Evolutionary conservation across 2,329 filamentous ascomycete genomes (phyloP).

Genomic region (Sporothrix protearum): DNA sequence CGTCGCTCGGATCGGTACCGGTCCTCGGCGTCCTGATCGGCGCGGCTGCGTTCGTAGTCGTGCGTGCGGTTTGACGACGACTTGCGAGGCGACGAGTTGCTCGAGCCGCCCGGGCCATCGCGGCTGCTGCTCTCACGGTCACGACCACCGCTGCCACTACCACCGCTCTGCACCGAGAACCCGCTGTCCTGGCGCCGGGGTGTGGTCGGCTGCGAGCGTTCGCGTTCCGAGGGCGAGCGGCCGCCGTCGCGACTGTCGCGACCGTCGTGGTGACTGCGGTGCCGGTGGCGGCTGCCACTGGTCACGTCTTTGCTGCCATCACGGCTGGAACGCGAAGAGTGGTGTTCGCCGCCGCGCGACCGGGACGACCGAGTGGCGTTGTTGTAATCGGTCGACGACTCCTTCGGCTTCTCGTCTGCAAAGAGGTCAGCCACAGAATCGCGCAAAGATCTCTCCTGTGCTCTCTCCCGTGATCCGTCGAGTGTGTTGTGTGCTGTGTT

Average conservation of each 20-base stretch:
- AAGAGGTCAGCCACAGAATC: slow-evolving; percentile 54
- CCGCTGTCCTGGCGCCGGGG: slow-evolving; percentile 47
- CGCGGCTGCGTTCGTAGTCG: slow-evolving; percentile 8
- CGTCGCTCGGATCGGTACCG: slow-evolving; percentile 48
- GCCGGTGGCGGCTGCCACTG: slow-evolving; percentile 28
- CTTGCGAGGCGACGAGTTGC: slow-evolving; percentile 26
- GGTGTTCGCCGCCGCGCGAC: slow-evolving; percentile 43
- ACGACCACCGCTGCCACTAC: not conserved
- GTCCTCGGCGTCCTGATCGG: slow-evolving; percentile 39
- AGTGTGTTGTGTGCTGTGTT: slow-evolving; percentile 23
- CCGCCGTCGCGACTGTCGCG: slow-evolving; percentile 30
- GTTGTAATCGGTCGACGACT: slow-evolving; percentile 30
- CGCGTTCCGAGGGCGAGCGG: slow-evolving; percentile 34
- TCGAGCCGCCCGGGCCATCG: slow-evolving; percentile 22
- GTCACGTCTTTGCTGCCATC: slow-evolving; percentile 34
- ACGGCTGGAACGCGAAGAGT: slow-evolving; percentile 37
- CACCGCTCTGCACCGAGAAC: slow-evolving; percentile 31
- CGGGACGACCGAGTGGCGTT: slow-evolving; percentile 34
- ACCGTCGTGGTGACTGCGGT: slow-evolving; percentile 28
- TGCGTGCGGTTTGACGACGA: slow-evolving; percentile 17
- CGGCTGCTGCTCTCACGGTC: not conserved
- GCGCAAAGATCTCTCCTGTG: slow-evolving; percentile 34
- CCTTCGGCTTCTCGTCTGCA: slow-evolving; percentile 48
- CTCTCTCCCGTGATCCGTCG: not conserved
- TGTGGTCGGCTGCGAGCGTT: slow-evolving; percentile 38